phyloP scores from a whole-genome alignment of 1,284 basidiomycete species.

The Irpex rosettiformis region DNA sequence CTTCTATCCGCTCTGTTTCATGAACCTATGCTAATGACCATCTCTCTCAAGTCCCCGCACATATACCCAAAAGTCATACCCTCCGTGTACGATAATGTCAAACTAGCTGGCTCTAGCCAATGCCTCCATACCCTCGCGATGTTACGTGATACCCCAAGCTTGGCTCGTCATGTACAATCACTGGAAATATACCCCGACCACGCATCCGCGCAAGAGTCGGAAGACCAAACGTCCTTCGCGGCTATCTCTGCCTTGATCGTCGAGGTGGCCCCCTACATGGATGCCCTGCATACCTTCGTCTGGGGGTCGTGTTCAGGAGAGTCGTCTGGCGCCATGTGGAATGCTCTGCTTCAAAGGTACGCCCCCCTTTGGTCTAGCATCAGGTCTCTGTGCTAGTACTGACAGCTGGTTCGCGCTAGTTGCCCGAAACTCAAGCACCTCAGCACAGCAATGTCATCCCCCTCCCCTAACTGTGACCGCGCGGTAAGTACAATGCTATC shows the following conservation, averaged over 20 bases:
- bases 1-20: neutral
- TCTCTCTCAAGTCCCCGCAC: conserved; percentile 32
- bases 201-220: conserved; percentile 8
- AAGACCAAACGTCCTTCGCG: conserved; percentile 22
- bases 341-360: conserved; percentile 60
- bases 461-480: conserved; percentile 38
- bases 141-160: conserved; percentile 47
- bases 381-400: neutral
- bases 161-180: conserved; percentile 62
- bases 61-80: conserved; percentile 52
- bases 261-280: conserved; percentile 44
- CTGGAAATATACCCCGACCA: conserved; percentile 45
- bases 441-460: conserved; percentile 54
- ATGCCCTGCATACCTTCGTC: conserved; percentile 58
- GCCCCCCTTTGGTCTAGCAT: conserved; percentile 20
- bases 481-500: neutral
- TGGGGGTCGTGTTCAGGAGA: conserved; percentile 70
- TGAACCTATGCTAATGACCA: neutral
- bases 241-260: conserved; percentile 27
- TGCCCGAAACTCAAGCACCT: conserved; percentile 60
- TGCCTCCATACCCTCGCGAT: conserved; percentile 57
- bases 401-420: conserved; percentile 29
- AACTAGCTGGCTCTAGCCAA: conserved; percentile 50
- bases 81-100: conserved; percentile 54
- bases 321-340: conserved; percentile 70